Conservation (phyloP, 1,139 yeast species). For the Pichia sp. region DNA sequence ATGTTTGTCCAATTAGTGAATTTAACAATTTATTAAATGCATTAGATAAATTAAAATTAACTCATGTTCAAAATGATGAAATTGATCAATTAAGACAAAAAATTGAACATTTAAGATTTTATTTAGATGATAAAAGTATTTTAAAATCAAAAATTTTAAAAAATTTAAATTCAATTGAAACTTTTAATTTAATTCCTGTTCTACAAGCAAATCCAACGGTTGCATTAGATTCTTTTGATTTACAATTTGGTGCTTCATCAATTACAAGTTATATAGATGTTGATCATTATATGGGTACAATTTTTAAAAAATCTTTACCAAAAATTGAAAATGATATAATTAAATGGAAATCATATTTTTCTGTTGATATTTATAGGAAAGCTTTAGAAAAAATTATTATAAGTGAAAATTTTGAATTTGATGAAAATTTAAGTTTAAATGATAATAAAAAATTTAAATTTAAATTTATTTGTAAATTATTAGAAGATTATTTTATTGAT, state of each 20-base stretch:
- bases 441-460: slow-evolving; percentile 8
- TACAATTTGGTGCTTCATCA: slow-evolving; percentile 14
- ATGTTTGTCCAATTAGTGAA: not conserved
- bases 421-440: slow-evolving; percentile 2
- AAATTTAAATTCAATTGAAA: slow-evolving; percentile 3
- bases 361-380: slow-evolving; percentile 10
- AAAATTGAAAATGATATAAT: slow-evolving; percentile 10
- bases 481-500: slow-evolving; percentile 15
- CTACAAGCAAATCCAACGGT: slow-evolving; percentile 2
- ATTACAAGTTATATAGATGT: slow-evolving; percentile 8
- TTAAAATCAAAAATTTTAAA: slow-evolving; percentile 6
- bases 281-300: slow-evolving; percentile 9
- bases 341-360: slow-evolving; percentile 9
- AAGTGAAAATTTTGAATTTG: slow-evolving; percentile 1
- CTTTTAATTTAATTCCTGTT: slow-evolving; percentile 2
- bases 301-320: slow-evolving; percentile 12
- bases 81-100: slow-evolving; percentile 11
- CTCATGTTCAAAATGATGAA: slow-evolving; percentile 13
- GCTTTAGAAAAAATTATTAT: slow-evolving; percentile 11
- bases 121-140: slow-evolving; percentile 11
- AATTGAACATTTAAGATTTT: slow-evolving; percentile 12
- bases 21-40: slow-evolving; percentile 8
- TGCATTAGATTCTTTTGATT: slow-evolving; percentile 4
- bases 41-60: slow-evolving; percentile 10
- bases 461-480: slow-evolving; percentile 10